These are phyloP conservation scores for Neopestalotiopsis rosae DNA, from an alignment of 2,329 filamentous ascomycete species.

Conservation along the genomic window DNA sequence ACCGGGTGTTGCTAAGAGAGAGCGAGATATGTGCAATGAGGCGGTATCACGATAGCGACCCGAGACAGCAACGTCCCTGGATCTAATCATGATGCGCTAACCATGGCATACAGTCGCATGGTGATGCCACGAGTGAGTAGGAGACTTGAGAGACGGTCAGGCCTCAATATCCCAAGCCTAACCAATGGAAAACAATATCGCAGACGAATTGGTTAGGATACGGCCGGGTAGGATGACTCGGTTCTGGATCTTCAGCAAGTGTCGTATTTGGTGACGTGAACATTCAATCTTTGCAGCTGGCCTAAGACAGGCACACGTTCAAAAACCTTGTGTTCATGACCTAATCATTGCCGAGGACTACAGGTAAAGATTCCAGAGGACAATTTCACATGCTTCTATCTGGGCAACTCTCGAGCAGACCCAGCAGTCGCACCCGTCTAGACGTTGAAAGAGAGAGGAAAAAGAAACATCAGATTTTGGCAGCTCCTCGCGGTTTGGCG, in stretches of 20 bases:
- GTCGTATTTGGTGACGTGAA: not conserved
- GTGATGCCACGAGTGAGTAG: not conserved
- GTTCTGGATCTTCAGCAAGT: not conserved
- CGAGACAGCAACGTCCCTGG: not conserved
- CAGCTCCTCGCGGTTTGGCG: constrained; percentile 7
- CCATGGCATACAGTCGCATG: not conserved
- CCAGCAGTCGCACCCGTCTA: not conserved
- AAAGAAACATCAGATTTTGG: constrained; percentile 4
- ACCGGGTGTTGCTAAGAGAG: not conserved
- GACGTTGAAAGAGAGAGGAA: too few species aligned
- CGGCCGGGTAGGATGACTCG: not conserved
- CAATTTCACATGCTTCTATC: too few species aligned
- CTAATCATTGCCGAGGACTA: too few species aligned
- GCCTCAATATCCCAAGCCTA: not conserved
- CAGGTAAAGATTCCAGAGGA: too few species aligned
- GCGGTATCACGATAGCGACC: not conserved
- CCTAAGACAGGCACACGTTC: not conserved
- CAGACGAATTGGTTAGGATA: not conserved
- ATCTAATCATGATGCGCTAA: not conserved
- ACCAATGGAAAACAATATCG: not conserved
- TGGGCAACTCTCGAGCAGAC: not conserved
- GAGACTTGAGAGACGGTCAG: not conserved
- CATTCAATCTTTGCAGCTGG: not conserved
- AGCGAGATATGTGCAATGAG: not conserved
- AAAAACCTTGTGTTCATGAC: not conserved